These are phyloP conservation scores for Filobasidium floriforme DNA, from an alignment of 768 basidiomycete genomes.

Conservation along the genomic window DNA sequence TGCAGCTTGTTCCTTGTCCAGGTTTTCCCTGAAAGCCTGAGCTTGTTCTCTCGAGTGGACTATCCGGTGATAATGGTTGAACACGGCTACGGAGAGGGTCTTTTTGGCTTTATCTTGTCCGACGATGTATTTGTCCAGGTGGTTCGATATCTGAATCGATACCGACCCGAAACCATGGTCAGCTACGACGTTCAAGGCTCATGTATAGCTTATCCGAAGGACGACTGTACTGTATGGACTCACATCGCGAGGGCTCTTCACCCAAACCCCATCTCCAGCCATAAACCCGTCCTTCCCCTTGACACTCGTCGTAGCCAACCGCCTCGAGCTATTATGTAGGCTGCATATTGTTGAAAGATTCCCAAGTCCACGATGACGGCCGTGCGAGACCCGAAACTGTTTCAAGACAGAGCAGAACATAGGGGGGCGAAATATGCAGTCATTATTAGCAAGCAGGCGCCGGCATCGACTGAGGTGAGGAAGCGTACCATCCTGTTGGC, in stretches of 20 bases:
- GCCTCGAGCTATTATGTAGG: not conserved
- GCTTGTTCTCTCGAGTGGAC: slow-evolving; percentile 6
- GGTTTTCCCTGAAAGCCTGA: not conserved
- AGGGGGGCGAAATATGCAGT: too few species aligned
- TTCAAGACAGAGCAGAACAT: too few species aligned
- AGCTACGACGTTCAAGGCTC: too few species aligned
- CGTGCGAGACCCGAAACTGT: too few species aligned
- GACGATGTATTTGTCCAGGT: slow-evolving; percentile 79
- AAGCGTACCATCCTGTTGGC: too few species aligned
- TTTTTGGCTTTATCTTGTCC: slow-evolving; percentile 92
- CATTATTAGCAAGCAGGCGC: too few species aligned
- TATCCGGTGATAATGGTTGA: slow-evolving; percentile 82
- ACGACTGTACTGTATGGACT: not conserved
- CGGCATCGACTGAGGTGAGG: too few species aligned
- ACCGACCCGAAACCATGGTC: slow-evolving; percentile 10
- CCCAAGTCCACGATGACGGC: not conserved
- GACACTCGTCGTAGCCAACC: not conserved
- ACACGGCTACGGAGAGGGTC: slow-evolving; percentile 85
- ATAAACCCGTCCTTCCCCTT: not conserved
- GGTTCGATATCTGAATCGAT: slow-evolving; percentile 73
- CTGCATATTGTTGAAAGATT: not conserved
- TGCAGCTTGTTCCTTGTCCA: not conserved
- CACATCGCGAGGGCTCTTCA: slow-evolving; percentile 21
- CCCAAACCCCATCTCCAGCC: slow-evolving; percentile 14
- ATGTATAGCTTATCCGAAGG: too few species aligned